Evolutionary conservation across 2,329 filamentous ascomycete genomes (phyloP), one percentile per base, ranked within the genome.

Genomic region (Fusarium sp.): DNA sequence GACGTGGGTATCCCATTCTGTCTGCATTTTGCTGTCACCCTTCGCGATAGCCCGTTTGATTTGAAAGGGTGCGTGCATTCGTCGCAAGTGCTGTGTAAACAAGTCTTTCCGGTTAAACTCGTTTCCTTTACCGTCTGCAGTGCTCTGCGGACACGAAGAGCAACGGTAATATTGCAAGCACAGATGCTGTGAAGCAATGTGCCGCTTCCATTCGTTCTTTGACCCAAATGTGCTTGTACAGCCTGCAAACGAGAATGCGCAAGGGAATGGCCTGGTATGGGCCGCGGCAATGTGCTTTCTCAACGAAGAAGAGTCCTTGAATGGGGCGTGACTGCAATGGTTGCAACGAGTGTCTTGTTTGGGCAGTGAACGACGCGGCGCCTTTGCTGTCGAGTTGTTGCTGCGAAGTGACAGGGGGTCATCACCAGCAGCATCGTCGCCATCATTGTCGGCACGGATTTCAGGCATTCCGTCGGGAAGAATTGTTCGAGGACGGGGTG

Each of bases 161-260:
- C 88, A 90, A 18, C 88, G 84, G 72, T 90, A 90, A 70, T 86
- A 90, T 53, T 86, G 85, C 16, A 90, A 77, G 69, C 88, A 90
- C 20, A 99, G 86, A 80, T 99, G 96, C 73, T 97, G 93, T 0
- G 93, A 97, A 14, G 89, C 87, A 76, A 97, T 93, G 76, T 99
- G 96, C 4, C 95, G 88, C 79, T 98, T 98, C 95, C 95, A 99
- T 79, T 98, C 95, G 76, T 98, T 97, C 81, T 97, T 98, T 14
- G 92, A 95, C 1, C 90, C 90, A 77, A 98, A 97, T 0, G 89
- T 92, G 72, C 93, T 93, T 0, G 81, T 82, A 78, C 95, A 99
- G 16, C 92, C 93, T 40, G 95, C 96, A 73, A 90, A 90, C 1
- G 90, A 89, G 76, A 97, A 95, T 3, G 92, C 92, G 76, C 95